Percentiles rank a stretch among this genome's conserved stretches.
Evolutionary conservation across 352 stramenopile genomes (phyloP).

Genomic region (Phytopythium chamaehyphon): DNA sequence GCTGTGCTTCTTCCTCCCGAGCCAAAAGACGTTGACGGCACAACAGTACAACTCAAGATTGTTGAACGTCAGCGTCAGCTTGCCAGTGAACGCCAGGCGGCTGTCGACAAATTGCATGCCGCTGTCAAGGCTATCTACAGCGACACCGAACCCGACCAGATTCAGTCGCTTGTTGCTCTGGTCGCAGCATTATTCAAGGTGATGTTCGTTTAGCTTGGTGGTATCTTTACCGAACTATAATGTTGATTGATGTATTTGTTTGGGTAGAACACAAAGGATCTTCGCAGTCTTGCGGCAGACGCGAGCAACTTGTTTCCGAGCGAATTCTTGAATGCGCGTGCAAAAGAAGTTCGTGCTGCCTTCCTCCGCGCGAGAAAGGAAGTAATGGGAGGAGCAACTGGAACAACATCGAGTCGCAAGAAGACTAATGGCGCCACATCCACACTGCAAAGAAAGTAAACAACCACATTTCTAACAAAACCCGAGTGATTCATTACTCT

Average conservation of each 20-base stretch:
- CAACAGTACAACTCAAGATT: slow-evolving; percentile 47
- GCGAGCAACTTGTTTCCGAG: slow-evolving; percentile 63
- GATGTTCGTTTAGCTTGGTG: background rate
- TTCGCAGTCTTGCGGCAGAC: slow-evolving; percentile 82
- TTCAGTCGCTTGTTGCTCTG: slow-evolving; percentile 41
- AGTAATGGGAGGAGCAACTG: slow-evolving; percentile 21
- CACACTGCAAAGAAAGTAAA: background rate
- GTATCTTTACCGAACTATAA: background rate
- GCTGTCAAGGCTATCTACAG: slow-evolving; percentile 67
- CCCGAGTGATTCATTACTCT: background rate
- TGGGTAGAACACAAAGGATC: slow-evolving; percentile 68
- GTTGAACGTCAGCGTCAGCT: slow-evolving; percentile 65
- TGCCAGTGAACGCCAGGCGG: slow-evolving; percentile 45
- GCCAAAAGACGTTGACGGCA: slow-evolving; percentile 60
- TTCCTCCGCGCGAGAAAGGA: slow-evolving; percentile 61
- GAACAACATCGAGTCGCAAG: slow-evolving; percentile 3
- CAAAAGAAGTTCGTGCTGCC: slow-evolving; percentile 42
- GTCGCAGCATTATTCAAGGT: slow-evolving; percentile 79
- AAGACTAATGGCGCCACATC: background rate
- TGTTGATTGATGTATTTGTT: too few relatives aligned
- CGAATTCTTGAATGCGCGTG: slow-evolving; percentile 76
- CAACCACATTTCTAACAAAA: background rate
- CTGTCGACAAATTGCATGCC: slow-evolving; percentile 61
- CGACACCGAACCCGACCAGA: slow-evolving; percentile 71
- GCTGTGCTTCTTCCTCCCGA: slow-evolving; percentile 61